Evolutionary conservation across 108 stramenopile genomes (phyloP).

Genomic region (Nitzschia inconspicua): DNA sequence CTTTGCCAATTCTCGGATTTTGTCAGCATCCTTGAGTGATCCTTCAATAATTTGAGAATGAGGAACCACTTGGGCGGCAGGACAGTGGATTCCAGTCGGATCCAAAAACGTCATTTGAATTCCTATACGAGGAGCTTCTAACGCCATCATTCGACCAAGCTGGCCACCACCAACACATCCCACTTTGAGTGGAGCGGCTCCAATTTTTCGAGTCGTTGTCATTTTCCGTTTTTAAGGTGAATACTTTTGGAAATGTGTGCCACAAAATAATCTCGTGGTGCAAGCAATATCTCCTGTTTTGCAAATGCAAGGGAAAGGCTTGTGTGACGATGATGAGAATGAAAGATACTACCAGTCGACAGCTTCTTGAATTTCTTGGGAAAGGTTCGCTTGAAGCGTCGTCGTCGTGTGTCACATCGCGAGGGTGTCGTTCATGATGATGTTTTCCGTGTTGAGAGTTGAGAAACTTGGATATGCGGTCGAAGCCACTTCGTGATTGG

Average conservation of each 20-base stretch:
- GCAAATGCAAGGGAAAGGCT: neutral
- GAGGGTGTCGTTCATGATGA: no score
- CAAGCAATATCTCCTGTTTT: neutral
- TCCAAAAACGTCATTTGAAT: slow-evolving; percentile 89
- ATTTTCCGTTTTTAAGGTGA: neutral
- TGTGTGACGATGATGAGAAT: no score
- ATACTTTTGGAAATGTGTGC: neutral
- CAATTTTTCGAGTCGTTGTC: neutral
- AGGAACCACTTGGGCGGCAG: slow-evolving; percentile 63
- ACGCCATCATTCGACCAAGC: slow-evolving; percentile 98
- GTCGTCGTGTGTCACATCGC: no score
- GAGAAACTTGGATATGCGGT: no score
- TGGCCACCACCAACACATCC: slow-evolving; percentile 99
- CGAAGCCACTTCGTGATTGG: no score
- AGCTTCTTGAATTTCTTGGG: no score
- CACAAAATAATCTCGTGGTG: neutral
- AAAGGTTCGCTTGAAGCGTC: no score
- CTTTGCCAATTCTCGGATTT: slow-evolving; percentile 61
- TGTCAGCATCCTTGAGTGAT: slow-evolving; percentile 73
- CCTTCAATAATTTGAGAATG: slow-evolving; percentile 69
- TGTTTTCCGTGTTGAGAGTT: no score
- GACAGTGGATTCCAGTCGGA: slow-evolving; percentile 54
- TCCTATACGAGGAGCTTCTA: slow-evolving; percentile 93
- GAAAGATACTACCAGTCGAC: no score
- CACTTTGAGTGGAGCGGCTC: slow-evolving; percentile 46